Conservation (phyloP, 768 basidiomycete species). For the Steccherinum ochraceum region DNA sequence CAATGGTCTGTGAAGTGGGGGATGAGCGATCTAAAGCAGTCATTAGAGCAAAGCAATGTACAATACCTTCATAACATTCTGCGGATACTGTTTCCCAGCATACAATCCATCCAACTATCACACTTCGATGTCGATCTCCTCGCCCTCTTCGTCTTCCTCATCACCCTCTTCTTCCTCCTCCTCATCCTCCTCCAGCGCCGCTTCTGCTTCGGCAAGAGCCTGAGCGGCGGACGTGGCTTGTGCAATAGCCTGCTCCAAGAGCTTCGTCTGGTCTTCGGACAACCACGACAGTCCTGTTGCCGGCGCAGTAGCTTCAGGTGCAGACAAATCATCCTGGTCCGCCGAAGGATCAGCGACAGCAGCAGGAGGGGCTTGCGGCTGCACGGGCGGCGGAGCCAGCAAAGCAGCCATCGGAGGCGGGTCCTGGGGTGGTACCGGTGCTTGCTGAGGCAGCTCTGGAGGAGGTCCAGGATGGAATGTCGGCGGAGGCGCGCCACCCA, state of each 20-base stretch:
- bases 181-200: conserved; percentile 66
- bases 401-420: neutral
- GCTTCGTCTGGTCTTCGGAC: conserved; percentile 63
- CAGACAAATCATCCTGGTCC: neutral
- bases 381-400: neutral
- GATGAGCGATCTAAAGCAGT: too few relatives aligned
- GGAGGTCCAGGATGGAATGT: conserved; percentile 1
- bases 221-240: conserved; percentile 71
- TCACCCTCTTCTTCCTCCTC: conserved; percentile 42
- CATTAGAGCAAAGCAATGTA: too few relatives aligned
- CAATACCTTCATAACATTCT: too few relatives aligned
- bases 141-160: conserved; percentile 28
- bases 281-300: conserved; percentile 55
- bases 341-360: conserved; percentile 6
- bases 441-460: neutral
- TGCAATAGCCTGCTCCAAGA: conserved; percentile 69
- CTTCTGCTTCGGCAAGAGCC: conserved; percentile 74
- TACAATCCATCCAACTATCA: too few relatives aligned
- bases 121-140: neutral
- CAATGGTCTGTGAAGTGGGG: conserved; percentile 31
- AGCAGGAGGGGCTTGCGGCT: conserved; percentile 6
- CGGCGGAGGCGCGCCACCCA: neutral
- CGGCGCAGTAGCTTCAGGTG: too few relatives aligned
- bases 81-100: too few relatives aligned
- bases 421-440: conserved; percentile 2